Conservation (phyloP, 371 early-diverging fungal species). For the Batkoa obscura region DNA sequence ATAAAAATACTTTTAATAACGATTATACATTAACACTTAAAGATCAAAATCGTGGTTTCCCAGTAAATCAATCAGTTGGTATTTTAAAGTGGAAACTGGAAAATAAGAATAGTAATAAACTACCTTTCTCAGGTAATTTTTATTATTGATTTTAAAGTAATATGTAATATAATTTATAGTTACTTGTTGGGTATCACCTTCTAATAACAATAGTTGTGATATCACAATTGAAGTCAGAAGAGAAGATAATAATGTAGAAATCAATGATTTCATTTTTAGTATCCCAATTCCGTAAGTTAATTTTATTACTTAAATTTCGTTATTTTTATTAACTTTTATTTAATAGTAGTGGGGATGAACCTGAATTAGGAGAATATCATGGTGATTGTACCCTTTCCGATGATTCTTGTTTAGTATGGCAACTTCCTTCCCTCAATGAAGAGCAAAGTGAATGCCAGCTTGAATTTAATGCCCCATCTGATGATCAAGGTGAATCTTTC, state of each 20-base stretch:
- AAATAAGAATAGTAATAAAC: slow-evolving; percentile 53
- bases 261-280: slow-evolving; percentile 68
- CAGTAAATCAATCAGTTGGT: slow-evolving; percentile 61
- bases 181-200: slow-evolving; percentile 93
- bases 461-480: slow-evolving; percentile 66
- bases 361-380: slow-evolving; percentile 18
- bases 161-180: slow-evolving; percentile 20
- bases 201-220: slow-evolving; percentile 67
- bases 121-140: slow-evolving; percentile 63
- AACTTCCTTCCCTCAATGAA: slow-evolving; percentile 57
- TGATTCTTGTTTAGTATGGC: slow-evolving; percentile 62
- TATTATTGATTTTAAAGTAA: background rate
- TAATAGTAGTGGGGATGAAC: slow-evolving; percentile 36
- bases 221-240: slow-evolving; percentile 91
- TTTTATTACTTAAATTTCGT: background rate
- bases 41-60: slow-evolving; percentile 67
- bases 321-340: slow-evolving; percentile 15
- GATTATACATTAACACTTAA: slow-evolving; percentile 54
- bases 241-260: slow-evolving; percentile 42
- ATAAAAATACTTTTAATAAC: slow-evolving; percentile 63
- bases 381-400: slow-evolving; percentile 50
- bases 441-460: slow-evolving; percentile 56
- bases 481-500: slow-evolving; percentile 50
- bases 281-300: slow-evolving; percentile 71
- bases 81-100: slow-evolving; percentile 75